Evolutionary conservation across 2,329 filamentous ascomycete species (phyloP).

Genomic region (Grosmannia serpens): DNA sequence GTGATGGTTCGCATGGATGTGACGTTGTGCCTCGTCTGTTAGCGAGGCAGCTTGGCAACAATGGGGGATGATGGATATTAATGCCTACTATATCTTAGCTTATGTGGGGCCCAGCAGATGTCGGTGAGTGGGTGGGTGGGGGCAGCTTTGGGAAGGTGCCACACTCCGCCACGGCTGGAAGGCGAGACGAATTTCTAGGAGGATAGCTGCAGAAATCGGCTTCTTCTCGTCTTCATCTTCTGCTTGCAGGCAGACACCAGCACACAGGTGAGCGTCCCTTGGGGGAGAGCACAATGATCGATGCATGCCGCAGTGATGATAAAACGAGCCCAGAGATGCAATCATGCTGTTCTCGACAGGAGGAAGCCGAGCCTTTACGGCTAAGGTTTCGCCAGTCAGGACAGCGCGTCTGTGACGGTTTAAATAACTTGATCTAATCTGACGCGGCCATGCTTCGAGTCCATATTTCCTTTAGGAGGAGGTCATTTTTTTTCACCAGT

Average conservation of each 20-base stretch:
- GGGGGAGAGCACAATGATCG: neutral
- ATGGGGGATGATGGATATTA: neutral
- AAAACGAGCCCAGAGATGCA: conserved; percentile 29
- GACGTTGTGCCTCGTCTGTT: neutral
- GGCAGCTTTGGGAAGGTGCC: too few species aligned
- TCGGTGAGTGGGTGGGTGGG: neutral
- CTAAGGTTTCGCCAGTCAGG: conserved; percentile 36
- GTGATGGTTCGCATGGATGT: neutral
- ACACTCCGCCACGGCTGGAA: neutral
- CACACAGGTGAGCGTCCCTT: neutral
- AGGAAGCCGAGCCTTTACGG: conserved; percentile 36
- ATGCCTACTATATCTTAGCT: neutral
- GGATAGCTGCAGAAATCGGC: neutral
- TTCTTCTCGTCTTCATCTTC: neutral
- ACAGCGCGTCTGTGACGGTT: conserved; percentile 29
- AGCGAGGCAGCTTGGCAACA: neutral
- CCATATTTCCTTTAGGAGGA: conserved; percentile 2
- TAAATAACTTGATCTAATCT: conserved; percentile 53
- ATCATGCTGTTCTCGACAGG: conserved; percentile 5
- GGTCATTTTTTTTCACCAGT: neutral
- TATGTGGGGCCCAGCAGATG: neutral
- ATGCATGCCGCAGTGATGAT: conserved; percentile 13
- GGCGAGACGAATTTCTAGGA: neutral
- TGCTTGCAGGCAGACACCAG: neutral
- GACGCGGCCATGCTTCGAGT: conserved; percentile 24